Evolutionary conservation across 2,329 filamentous ascomycete species (phyloP), one percentile per base, ranked within the genome.

Genomic region (Fusarium pilosicola): DNA sequence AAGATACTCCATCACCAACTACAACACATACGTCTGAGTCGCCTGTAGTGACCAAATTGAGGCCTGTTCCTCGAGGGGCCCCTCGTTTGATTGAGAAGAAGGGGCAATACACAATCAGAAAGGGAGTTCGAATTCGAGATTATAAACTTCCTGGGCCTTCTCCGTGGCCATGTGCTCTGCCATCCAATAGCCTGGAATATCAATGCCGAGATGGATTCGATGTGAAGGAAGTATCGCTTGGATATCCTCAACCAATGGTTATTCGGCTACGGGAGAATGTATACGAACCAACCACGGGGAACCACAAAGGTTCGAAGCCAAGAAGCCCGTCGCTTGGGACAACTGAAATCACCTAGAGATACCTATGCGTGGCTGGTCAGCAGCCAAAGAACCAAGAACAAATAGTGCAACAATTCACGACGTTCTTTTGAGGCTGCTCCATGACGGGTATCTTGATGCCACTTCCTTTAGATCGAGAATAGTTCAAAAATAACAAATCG

Each of bases 191-290:
- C 28, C 42, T 49, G 7, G 73, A 77, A 36, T 80, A 77, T 12
- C 78, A 78, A 38, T 81, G 80, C 28, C 72, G 79, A 15, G 81
- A 82, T 64, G 79, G 80, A 1, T 82, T 82, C 41, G 68, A 79
- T 24, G 42, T 30, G 20, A 54, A 57, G 9, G 80, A 81, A 45
- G 46, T 58, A 22, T 71, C 64, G 6, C 61, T 67, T 15, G 62
- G 63, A 5, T 59, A 69, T 22, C 69, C 76, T 15, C 55, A 62
- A 36, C 64, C 63, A 12, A 77, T 78, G 63, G 38, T 12, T 4
- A 22, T 26, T 6, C 46, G 17, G 7, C 22, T 39, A 3, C 28
- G 14, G 3, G 32, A 48, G 18, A 26, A 6, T 9, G 20, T 13
- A 22, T 20, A 49, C 4, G 5, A 42, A 45, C 12, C n/a, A 5